Base-by-base conservation (phyloP, 768 basidiomycete species). In the Lentinula sp. region DNA sequence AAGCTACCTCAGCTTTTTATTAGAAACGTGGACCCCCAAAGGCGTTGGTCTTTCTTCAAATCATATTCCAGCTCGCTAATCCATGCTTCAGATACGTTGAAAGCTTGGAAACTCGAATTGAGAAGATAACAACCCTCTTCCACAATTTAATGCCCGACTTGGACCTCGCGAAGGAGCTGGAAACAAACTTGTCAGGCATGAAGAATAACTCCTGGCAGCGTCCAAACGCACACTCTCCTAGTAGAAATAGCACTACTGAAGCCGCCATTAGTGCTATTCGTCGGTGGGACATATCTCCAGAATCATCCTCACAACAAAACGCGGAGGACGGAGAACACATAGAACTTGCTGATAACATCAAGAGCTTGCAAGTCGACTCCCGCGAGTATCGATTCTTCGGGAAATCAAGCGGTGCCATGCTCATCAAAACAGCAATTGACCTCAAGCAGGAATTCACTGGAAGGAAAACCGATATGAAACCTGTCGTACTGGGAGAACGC, bases 21-120 rank as follows among this genome's bases (percentile, higher is more conserved):
- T 62, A 81, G 79, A 81, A 79, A 73, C 83, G 86, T 16, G 86
- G 85, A 2, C 86, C 84, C 45, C 81, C 84, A 6, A 84, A 85
- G 72, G 83, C 83, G 82, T 85, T 63, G 62, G 76, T 71, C n/a
- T 18, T 35, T 39, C 15, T 33, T 15, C 52, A 9, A 3, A 45
- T 42, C n/a, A 16, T 18, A 20, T 48, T 15, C 32, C 15, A 39
- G 7, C 32, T 9, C 33, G 39, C 45, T 39, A 13, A 41, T 32
- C 35, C 10, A 9, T 28, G 9, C 46, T 46, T 7, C 43, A 81
- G 80, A 43, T 85, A 85, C 62, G 81, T 86, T n/a, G 84, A 88
- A 66, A 78, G 75, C 55, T 71, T 88, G 13, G 87, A 88, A 71
- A 81, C 71, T 66, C 76, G 85, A 32, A 66, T 88, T 6, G 80